Evolutionary conservation across 805 yeast species (phyloP), one percentile per base, ranked within the genome.

Genomic region (Wickerhamomyces bovis): DNA sequence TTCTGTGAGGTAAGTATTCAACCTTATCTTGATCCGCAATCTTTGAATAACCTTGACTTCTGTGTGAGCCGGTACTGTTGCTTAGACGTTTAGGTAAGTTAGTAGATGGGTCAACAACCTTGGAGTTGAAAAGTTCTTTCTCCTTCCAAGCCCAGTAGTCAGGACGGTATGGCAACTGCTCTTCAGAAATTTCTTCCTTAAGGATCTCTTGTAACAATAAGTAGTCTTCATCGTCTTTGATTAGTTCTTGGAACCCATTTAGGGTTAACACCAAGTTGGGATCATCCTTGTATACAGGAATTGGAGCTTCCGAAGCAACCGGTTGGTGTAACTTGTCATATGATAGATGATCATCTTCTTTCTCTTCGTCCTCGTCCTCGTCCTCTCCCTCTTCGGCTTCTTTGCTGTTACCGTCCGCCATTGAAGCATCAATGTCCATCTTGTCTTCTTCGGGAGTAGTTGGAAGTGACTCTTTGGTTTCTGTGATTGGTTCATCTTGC

Each of bases 1-100:
- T 77, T 43, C 94, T 81, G 63, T 89, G 97, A 2, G 95, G 94
- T 45, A 90, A 69, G 60, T 88, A 90, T 49, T 79, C 84, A 13
- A 78, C 69, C 62, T 90, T 90, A 39, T 81, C 73, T 0, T 78
- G 72, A 53, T 89, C 96, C 0, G 84, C 76, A 35, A 88, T 80
- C 61, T 85, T 85, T 41, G 67, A 64, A 60, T 82, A 87, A 0
- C 96, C 95, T 47, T 83, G 80, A 33, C 89, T 80, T 56, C 78
- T 76, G 57, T 84, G 84, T 2, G 86, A 73, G 1, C 89, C 87
- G 0, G 83, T 67, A 0, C 52, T 46, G 44, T 76, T 77, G 39
- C 68, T 71, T 39, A 76, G 55, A 1, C 44, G 43, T 1, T 42
- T 16, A 1, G 63, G 52, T 25, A 61, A 61, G 1, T 46, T 45